phyloP scores from a whole-genome alignment of 140 eudicot genomes.

The Stevia rebaudiana region DNA sequence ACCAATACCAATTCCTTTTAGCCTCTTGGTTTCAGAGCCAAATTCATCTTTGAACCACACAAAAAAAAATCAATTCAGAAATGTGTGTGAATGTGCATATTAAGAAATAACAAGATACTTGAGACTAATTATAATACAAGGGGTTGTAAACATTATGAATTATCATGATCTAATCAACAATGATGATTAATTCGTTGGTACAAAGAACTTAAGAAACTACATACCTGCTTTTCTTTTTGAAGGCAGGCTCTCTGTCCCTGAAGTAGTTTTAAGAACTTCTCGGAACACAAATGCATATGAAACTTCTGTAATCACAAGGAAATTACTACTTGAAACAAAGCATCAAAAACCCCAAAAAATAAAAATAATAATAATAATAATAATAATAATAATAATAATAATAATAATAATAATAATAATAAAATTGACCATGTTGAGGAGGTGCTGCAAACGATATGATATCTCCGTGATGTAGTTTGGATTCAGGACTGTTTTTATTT shows the following conservation, averaged over 20 bases:
- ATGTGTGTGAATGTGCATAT: background rate
- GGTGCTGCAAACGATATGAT: conserved; percentile 76
- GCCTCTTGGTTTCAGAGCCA: conserved; percentile 59
- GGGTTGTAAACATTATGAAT: background rate
- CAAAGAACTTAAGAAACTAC: background rate
- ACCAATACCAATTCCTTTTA: conserved; percentile 91
- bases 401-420: background rate
- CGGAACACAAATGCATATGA: conserved; percentile 89
- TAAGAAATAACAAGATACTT: background rate
- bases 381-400: background rate
- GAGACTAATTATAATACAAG: background rate
- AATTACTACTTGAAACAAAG: background rate
- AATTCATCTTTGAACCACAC: conserved; percentile 46
- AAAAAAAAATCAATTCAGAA: background rate
- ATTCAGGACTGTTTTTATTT: conserved; percentile 53
- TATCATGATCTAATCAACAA: background rate
- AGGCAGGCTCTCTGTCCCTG: conserved; percentile 32
- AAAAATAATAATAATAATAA: background rate
- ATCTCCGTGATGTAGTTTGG: conserved; percentile 78
- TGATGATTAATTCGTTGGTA: too few species aligned
- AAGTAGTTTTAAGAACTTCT: conserved; percentile 50
- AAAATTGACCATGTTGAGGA: conserved; percentile 69
- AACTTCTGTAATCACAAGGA: conserved; percentile 44
- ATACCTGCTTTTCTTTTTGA: conserved; percentile 86
- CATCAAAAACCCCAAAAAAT: background rate